Conservation (phyloP, 345 rosid species). For the Gossypium australe region DNA sequence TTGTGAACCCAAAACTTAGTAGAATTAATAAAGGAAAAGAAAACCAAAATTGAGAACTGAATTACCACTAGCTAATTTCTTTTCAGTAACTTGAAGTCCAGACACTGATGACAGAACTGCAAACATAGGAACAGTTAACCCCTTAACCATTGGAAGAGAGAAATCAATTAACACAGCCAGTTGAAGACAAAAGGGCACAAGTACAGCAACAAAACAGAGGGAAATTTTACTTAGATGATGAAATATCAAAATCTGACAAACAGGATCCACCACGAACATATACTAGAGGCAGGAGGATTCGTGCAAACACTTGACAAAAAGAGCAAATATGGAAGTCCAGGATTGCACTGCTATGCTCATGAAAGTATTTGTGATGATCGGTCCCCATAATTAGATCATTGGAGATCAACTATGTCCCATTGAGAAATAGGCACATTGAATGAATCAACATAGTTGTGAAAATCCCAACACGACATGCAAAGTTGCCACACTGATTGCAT, state of each 20-base stretch:
- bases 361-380: background rate
- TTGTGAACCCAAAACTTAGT: slow-evolving; percentile 2
- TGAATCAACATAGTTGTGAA: background rate
- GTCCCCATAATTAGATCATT: background rate
- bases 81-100: slow-evolving; percentile 55
- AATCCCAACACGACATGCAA: background rate
- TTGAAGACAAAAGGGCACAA: background rate
- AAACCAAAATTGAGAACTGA: background rate
- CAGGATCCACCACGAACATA: background rate
- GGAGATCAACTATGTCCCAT: background rate
- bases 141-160: background rate
- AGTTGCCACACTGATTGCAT: background rate
- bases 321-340: background rate
- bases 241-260: background rate
- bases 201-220: background rate
- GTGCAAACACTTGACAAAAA: background rate
- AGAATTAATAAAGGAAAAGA: background rate
- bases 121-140: slow-evolving; percentile 21
- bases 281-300: background rate
- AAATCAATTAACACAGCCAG: background rate
- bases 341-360: background rate
- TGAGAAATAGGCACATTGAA: background rate
- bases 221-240: background rate
- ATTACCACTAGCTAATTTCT: slow-evolving; percentile 52
- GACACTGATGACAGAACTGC: slow-evolving; percentile 87